Conservation (phyloP, 2,329 filamentous ascomycete species). For the Tolypocladium inflatum region DNA sequence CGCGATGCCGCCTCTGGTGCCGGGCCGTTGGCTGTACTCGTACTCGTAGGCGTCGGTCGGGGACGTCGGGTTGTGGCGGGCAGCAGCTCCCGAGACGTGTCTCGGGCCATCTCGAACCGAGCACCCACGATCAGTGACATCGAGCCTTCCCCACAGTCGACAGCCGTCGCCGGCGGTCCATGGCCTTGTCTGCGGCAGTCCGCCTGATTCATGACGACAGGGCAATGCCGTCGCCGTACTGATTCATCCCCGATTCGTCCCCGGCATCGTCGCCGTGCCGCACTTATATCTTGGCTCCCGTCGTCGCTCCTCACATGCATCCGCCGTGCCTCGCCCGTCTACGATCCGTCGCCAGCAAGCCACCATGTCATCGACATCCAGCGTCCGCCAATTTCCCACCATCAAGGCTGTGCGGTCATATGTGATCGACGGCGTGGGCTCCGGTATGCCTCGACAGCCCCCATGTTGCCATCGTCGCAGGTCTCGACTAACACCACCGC, state of each 20-base stretch:
- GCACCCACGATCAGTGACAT: neutral
- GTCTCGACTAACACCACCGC: slow-evolving; percentile 5
- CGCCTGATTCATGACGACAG: neutral
- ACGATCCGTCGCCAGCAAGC: neutral
- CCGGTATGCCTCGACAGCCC: slow-evolving; percentile 11
- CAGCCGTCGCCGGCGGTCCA: neutral
- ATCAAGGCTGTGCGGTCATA: slow-evolving; percentile 70
- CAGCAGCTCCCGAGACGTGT: neutral
- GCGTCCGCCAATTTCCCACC: slow-evolving; percentile 52
- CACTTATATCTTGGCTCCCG: neutral
- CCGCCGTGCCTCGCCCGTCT: neutral
- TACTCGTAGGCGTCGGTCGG: neutral
- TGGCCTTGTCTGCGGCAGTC: neutral
- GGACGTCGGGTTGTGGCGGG: neutral
- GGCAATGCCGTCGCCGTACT: too few species aligned
- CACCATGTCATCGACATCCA: neutral
- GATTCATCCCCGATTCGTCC: neutral
- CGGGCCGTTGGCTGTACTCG: too few species aligned
- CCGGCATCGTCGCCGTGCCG: neutral
- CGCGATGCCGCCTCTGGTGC: too few species aligned
- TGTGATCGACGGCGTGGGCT: slow-evolving; percentile 41
- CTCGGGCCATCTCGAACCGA: neutral
- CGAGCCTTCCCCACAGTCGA: neutral
- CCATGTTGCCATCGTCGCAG: slow-evolving; percentile 3
- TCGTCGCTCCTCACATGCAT: neutral